Evolutionary conservation across 768 basidiomycete genomes (phyloP), one percentile per base, ranked within the genome.

Genomic region (Tremella fuciformis): DNA sequence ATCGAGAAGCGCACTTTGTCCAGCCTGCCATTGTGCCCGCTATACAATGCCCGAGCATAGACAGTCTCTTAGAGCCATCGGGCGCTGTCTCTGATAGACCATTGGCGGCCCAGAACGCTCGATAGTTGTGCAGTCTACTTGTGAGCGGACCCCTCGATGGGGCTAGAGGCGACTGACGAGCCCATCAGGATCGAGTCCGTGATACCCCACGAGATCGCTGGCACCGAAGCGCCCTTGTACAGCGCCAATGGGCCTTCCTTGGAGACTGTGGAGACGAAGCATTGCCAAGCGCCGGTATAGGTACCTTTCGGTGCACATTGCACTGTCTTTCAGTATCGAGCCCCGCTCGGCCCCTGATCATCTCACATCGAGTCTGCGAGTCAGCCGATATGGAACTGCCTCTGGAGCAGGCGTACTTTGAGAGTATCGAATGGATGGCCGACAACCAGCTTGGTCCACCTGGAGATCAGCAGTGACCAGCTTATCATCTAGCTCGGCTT

Each of bases 171-270:
- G 19, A 26, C 66, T 51, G 49, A 74, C 75, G 69, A 73, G 15
- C 76, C 76, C 69, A 77, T 76, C 24, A 77, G 54, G 11, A 77
- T 68, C 13, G 71, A 69, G 57, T 77, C 76, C 16, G 72, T 76
- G n/a, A 76, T 68, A 22, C 69, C 69, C 76, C 76, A 77, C 37
- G 75, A 69, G 25, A 77, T 58, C 9, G 76, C 76, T 3, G 74
- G 74, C 8, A 70, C 65, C 13, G 65, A 64, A 13, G 74, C 72
- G 26, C 72, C 74, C 41, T 72, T 74, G 47, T 75, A 77, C 19
- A 77, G 57, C 13, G 73, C 72, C 48, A 67, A 19, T 1, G 64
- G 55, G 6, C 74, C 76, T 59, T 74, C 69, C 48, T 64, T 74
- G n/a, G 53, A 59, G 16, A 74, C 53, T 3, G 67, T 68, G 21